Conservation (phyloP, 108 stramenopile genomes). For the Cyclostephanos tholiformis region DNA sequence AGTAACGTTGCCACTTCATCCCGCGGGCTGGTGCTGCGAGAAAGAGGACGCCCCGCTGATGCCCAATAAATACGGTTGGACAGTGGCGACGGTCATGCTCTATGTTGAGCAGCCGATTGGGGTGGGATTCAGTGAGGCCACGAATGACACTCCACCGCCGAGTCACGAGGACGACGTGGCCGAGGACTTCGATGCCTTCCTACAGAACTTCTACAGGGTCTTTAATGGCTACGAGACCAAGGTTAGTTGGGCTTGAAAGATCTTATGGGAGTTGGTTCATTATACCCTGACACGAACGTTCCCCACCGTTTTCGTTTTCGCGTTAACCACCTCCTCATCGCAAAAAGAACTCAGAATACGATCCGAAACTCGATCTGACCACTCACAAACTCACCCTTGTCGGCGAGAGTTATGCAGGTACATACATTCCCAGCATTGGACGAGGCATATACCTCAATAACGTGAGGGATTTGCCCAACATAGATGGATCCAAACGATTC, state of each 20-base stretch:
- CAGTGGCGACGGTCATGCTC: slow-evolving; percentile 57
- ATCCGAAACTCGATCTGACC: no score
- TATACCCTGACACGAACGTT: no score
- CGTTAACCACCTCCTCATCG: no score
- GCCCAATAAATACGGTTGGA: slow-evolving; percentile 60
- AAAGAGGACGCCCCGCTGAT: neutral
- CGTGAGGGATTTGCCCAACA: no score
- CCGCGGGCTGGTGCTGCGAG: neutral
- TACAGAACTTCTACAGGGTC: neutral
- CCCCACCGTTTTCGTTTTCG: no score
- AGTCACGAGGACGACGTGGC: slow-evolving; percentile 13
- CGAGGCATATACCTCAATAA: slow-evolving; percentile 30
- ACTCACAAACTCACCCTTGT: no score
- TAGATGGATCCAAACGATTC: no score
- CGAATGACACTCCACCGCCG: neutral
- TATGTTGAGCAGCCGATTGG: slow-evolving; percentile 73
- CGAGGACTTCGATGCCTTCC: neutral
- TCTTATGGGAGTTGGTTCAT: no score
- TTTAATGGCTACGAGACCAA: no score
- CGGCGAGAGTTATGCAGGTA: slow-evolving; percentile 69
- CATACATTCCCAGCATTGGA: slow-evolving; percentile 69
- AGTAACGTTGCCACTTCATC: neutral
- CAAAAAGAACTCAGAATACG: no score
- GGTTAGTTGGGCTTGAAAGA: no score
- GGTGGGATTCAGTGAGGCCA: slow-evolving; percentile 41